Base-by-base conservation (phyloP, 805 yeast genomes). In the Schwanniomyces yamadae region DNA sequence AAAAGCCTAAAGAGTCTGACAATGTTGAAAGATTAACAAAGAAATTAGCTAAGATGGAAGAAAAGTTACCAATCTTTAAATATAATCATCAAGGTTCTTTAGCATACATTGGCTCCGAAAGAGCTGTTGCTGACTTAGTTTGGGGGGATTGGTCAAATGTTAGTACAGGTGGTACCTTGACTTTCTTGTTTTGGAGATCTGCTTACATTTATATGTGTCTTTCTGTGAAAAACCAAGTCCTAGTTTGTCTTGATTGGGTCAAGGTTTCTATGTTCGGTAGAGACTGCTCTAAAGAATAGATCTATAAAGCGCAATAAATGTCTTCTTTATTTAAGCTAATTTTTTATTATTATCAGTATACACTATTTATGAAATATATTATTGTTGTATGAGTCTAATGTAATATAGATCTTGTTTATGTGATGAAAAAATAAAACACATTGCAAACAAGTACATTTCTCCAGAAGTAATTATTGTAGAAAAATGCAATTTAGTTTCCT, bases 121-220 rank as follows among this genome's bases (percentile, higher is more conserved):
- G 82, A 62, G 98, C 98, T 33, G 89, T 90, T 53, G 97, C 97
- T 29, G 97, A 90, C 59, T 70, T 91, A 52, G 77, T 81, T 18
- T 73, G 84, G 75, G 84, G 83, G 49, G 83, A 80, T 54, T 84
- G 88, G 78, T 79, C 84, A 39, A 82, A 83, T 55, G 76, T 85
- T 52, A 78, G 89, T 22, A 69, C 87, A 32, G 91, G 95, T 44
- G 97, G 97, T 55, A 73, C 83, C 34, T 68, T 86, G 60, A 87
- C 97, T 24, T 89, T 84, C 73, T 71, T 87, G 61, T 85, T 90
- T 77, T 90, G 98, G 98, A 83, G 95, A 69, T 77, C 87, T 20
- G 96, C 96, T 20, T 91, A 91, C 65, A 79, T 91, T 47, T 79
- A 86, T 59, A 90, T 91, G 97, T 81, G 91, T 63, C 77, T 91